Percentiles rank a stretch among this genome's conserved stretches.
Conservation (phyloP, 805 yeast species). For the Metschnikowia lachancei region DNA sequence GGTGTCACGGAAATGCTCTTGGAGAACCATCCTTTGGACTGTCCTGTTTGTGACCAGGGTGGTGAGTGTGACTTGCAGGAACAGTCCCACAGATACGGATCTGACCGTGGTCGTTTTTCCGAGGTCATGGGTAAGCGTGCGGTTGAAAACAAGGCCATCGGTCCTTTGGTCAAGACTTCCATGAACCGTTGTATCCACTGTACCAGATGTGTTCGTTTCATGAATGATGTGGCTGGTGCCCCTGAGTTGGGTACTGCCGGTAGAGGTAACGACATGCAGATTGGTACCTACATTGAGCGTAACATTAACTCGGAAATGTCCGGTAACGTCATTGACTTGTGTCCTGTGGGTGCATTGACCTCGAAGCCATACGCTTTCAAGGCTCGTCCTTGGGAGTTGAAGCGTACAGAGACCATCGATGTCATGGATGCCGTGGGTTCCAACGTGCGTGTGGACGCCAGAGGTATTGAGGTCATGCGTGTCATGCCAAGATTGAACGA, state of each 20-base stretch:
- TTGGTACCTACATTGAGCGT: constrained; percentile 84
- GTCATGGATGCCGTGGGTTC: constrained; percentile 83
- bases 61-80: constrained; percentile 93
- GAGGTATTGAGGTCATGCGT: constrained; percentile 86
- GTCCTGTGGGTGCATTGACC: constrained; percentile 92
- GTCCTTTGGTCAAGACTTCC: constrained; percentile 83
- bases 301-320: constrained; percentile 81
- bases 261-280: constrained; percentile 89
- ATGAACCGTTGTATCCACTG: constrained; percentile 94
- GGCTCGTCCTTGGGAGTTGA: constrained; percentile 92
- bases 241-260: constrained; percentile 88
- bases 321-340: constrained; percentile 81
- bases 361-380: constrained; percentile 89
- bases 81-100: constrained; percentile 77
- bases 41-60: constrained; percentile 93
- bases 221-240: constrained; percentile 90
- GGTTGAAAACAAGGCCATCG: constrained; percentile 85
- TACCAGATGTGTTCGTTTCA: constrained; percentile 84
- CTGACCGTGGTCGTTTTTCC: constrained; percentile 80
- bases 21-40: constrained; percentile 87
- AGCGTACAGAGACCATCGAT: constrained; percentile 83
- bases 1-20: constrained; percentile 87
- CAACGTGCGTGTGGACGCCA: constrained; percentile 77
- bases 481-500: constrained; percentile 83
- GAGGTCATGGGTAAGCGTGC: constrained; percentile 86